Evolutionary conservation across 352 stramenopile genomes (phyloP).

Genomic region (Phytophthora tubulina): DNA sequence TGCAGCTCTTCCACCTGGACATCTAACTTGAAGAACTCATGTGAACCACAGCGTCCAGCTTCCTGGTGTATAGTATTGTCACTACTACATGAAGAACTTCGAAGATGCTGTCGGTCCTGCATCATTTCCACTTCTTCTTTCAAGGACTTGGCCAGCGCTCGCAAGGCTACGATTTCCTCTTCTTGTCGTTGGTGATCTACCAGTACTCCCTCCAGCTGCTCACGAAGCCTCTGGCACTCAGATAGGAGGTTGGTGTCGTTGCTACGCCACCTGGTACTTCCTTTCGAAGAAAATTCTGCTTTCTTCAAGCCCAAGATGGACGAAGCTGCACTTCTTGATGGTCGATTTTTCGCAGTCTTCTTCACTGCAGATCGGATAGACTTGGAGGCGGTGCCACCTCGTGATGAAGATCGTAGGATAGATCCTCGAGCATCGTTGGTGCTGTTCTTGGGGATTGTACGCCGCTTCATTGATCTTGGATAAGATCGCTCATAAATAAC

Average conservation of each 20-base stretch:
- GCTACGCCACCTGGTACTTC: slow-evolving; percentile 5
- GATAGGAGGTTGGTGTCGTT: slow-evolving; percentile 26
- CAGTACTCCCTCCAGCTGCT: slow-evolving; percentile 57
- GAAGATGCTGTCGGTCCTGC: slow-evolving; percentile 32
- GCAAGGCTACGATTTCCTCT: slow-evolving; percentile 69
- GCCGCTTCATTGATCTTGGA: slow-evolving; percentile 34
- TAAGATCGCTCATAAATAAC: slow-evolving; percentile 37
- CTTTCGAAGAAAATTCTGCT: background rate
- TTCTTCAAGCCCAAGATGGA: slow-evolving; percentile 25
- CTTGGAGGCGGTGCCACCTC: background rate
- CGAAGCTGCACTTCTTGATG: background rate
- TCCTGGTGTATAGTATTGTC: background rate
- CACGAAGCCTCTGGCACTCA: slow-evolving; percentile 57
- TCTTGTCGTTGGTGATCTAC: slow-evolving; percentile 58
- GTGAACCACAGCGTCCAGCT: slow-evolving; percentile 3
- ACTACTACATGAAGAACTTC: background rate
- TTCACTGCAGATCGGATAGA: slow-evolving; percentile 6
- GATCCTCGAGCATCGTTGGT: background rate
- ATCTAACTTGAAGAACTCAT: slow-evolving; percentile 65
- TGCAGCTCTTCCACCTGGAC: slow-evolving; percentile 55
- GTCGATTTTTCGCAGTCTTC: slow-evolving; percentile 24
- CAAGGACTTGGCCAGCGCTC: slow-evolving; percentile 60
- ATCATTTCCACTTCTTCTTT: slow-evolving; percentile 66
- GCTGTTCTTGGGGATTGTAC: slow-evolving; percentile 8
- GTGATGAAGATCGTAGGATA: slow-evolving; percentile 3